Conservation (phyloP, 2,329 filamentous ascomycete species). For the Botrytis deweyae region DNA sequence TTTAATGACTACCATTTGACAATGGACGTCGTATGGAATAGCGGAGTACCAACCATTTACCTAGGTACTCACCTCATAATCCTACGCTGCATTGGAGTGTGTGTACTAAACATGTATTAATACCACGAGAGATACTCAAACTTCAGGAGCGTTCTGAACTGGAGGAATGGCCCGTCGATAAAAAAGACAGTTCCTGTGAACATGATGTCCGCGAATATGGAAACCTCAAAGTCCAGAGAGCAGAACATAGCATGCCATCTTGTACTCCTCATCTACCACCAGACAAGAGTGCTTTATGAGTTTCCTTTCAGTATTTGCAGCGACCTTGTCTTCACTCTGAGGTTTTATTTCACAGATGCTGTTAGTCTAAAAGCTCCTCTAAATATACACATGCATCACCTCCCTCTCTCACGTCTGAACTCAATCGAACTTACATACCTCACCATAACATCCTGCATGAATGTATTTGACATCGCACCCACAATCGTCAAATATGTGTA, state of each 20-base stretch:
- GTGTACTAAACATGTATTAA: neutral
- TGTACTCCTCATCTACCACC: constrained; percentile 32
- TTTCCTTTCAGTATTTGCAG: constrained; percentile 28
- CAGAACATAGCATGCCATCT: neutral
- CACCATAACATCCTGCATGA: constrained; percentile 39
- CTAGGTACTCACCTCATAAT: neutral
- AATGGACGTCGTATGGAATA: neutral
- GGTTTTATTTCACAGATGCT: constrained; percentile 30
- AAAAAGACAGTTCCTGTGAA: neutral
- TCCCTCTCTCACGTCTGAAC: constrained; percentile 28
- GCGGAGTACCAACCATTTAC: neutral
- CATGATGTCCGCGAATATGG: neutral
- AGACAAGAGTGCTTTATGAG: constrained; percentile 32
- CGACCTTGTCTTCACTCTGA: constrained; percentile 33
- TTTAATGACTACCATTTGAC: neutral
- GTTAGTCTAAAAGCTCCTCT: too few relatives aligned
- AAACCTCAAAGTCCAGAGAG: neutral
- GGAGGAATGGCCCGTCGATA: neutral
- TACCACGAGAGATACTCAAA: neutral
- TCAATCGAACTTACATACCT: constrained; percentile 35
- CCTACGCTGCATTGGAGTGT: neutral
- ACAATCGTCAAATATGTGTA: constrained; percentile 43
- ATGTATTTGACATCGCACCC: constrained; percentile 58
- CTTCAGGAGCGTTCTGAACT: neutral
- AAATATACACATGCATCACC: constrained; percentile 32